Conservation (phyloP, 108 stramenopile genomes). For the Nitzschia sp. region DNA sequence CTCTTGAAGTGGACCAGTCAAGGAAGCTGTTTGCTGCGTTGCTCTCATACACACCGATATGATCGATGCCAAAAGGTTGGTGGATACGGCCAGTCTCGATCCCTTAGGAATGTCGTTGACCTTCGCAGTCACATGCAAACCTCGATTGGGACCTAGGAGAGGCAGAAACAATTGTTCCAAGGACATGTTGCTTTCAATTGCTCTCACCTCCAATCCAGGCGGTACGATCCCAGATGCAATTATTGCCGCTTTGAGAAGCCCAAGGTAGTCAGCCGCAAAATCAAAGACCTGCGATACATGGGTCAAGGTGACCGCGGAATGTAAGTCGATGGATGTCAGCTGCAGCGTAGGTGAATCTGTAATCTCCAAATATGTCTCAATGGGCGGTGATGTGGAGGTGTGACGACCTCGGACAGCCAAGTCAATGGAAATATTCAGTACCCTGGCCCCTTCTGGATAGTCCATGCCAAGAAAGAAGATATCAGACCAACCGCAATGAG, state of each 20-base stretch:
- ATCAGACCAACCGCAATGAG: constrained; percentile 65
- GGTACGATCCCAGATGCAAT: constrained; percentile 63
- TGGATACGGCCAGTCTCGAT: constrained; percentile 57
- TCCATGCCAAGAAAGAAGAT: constrained; percentile 74
- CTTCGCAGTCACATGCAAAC: constrained; percentile 48
- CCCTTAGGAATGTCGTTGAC: constrained; percentile 69
- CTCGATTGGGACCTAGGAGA: constrained; percentile 36
- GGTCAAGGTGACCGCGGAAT: constrained; percentile 44
- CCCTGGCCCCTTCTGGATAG: constrained; percentile 60
- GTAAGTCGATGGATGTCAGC: constrained; percentile 52
- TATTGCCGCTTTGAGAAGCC: constrained; percentile 55
- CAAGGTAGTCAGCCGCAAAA: constrained; percentile 54
- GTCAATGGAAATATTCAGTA: constrained; percentile 57
- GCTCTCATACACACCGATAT: constrained; percentile 65
- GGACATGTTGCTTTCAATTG: constrained; percentile 2
- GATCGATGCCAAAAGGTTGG: constrained; percentile 59
- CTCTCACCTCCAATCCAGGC: constrained; percentile 34
- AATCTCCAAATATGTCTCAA: constrained; percentile 49
- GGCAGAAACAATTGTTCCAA: constrained; percentile 38
- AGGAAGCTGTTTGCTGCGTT: constrained; percentile 39
- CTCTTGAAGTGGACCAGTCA: constrained; percentile 44
- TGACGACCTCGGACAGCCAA: constrained; percentile 40
- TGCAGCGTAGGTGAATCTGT: constrained; percentile 37
- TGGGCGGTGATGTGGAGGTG: constrained; percentile 45
- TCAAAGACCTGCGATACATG: constrained; percentile 60